Evolutionary conservation across 192 early-diverging fungal species (phyloP).

Genomic region (Backusella mclennaniae): DNA sequence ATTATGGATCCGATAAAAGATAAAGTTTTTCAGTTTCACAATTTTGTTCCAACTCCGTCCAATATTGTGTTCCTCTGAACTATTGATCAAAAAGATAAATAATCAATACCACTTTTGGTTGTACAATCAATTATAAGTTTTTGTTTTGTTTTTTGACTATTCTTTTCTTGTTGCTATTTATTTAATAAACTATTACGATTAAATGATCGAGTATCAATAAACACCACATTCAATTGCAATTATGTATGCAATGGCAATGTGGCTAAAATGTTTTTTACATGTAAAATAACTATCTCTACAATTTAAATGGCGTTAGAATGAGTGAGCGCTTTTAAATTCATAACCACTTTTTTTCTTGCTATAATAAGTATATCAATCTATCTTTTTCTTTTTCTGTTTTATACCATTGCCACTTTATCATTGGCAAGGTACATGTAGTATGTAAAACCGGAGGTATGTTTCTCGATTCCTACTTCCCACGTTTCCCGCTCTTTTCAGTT

Average conservation of each 20-base stretch:
- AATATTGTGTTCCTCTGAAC: not conserved
- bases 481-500: not conserved
- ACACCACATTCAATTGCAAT: not conserved
- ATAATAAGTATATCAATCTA: not conserved
- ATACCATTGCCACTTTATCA: not conserved
- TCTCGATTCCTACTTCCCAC: not conserved
- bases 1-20: not conserved
- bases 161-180: not conserved
- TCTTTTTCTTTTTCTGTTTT: not conserved
- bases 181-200: not conserved
- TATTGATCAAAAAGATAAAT: conserved; percentile 9
- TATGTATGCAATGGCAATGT: not conserved
- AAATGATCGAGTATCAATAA: not conserved
- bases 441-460: conserved; percentile 7
- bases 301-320: not conserved
- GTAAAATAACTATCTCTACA: not conserved
- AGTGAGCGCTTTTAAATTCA: not conserved
- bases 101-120: not conserved
- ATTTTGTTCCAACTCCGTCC: not conserved
- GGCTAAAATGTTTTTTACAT: not conserved
- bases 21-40: conserved; percentile 6
- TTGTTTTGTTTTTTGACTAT: not conserved
- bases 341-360: not conserved
- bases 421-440: not conserved
- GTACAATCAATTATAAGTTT: not conserved